phyloP scores from a whole-genome alignment of 2,329 filamentous ascomycete species.

The Hypoxylon sp. region DNA sequence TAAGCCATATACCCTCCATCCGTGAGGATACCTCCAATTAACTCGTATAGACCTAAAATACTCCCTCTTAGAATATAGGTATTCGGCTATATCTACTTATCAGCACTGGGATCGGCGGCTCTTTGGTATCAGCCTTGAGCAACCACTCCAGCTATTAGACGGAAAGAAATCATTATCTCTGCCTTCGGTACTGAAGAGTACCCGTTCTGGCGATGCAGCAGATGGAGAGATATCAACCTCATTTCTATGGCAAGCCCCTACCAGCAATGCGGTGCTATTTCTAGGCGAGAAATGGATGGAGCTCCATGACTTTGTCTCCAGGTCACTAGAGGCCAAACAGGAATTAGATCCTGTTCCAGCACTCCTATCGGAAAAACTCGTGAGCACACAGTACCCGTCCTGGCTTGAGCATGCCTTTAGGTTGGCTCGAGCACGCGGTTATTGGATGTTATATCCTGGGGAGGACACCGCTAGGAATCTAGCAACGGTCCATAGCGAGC shows the following conservation, averaged over 20 bases:
- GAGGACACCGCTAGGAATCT: conserved; percentile 68
- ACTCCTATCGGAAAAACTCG: conserved; percentile 65
- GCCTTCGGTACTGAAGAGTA: conserved; percentile 53
- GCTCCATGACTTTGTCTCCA: conserved; percentile 83
- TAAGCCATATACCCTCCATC: conserved; percentile 54
- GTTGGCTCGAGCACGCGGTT: conserved; percentile 81
- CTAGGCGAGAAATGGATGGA: conserved; percentile 90
- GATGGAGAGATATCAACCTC: conserved; percentile 61
- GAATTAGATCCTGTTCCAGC: conserved; percentile 56
- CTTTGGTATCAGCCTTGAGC: conserved; percentile 84
- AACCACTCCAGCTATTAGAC: conserved; percentile 76
- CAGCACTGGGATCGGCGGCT: conserved; percentile 69
- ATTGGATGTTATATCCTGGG: conserved; percentile 84
- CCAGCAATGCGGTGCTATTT: conserved; percentile 84
- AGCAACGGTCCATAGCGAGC: conserved; percentile 82
- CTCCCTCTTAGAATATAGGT: conserved; percentile 80
- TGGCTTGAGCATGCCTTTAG: conserved; percentile 77
- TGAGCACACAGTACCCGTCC: conserved; percentile 53
- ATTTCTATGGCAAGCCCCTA: conserved; percentile 89
- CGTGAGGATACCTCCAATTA: conserved; percentile 12
- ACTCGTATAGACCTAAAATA: conserved; percentile 78
- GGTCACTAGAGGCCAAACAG: conserved; percentile 67
- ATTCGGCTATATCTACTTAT: conserved; percentile 68
- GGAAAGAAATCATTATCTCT: conserved; percentile 69
- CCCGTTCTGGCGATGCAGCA: conserved; percentile 50